A percentile compares a stretch with the other conserved stretches of the same genome.
phyloP scores from a whole-genome alignment of 306 rosid genomes.

The Delonix regia region DNA sequence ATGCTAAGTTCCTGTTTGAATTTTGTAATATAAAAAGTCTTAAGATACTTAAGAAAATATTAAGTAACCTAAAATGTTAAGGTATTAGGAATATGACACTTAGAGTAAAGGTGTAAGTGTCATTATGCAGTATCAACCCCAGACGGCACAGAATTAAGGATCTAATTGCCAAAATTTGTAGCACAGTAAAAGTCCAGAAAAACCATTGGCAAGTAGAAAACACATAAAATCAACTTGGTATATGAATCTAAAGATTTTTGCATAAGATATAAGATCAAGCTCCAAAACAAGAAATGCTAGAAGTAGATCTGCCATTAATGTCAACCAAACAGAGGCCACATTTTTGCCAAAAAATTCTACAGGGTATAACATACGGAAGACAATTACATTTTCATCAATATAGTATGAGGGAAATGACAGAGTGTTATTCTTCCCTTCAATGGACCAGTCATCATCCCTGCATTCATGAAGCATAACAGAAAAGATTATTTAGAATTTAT shows the following conservation, averaged over 20 bases:
- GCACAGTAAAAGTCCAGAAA: constrained; percentile 18
- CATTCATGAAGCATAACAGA: constrained; percentile 46
- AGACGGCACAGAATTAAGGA: constrained; percentile 12
- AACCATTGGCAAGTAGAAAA: constrained; percentile 15
- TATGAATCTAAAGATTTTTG: constrained; percentile 21
- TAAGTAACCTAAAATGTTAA: not conserved
- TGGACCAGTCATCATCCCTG: constrained; percentile 94
- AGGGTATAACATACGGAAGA: constrained; percentile 34
- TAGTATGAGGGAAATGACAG: constrained; percentile 94
- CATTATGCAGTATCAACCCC: not conserved
- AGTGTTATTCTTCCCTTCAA: constrained; percentile 80
- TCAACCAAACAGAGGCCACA: constrained; percentile 22
- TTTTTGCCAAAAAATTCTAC: constrained; percentile 30
- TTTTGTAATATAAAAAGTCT: constrained; percentile 15
- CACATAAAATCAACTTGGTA: constrained; percentile 23
- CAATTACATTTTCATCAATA: constrained; percentile 93
- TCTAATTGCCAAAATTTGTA: constrained; percentile 9
- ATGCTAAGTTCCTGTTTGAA: constrained; percentile 21
- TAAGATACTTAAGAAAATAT: constrained; percentile 27
- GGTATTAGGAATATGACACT: constrained; percentile 11
- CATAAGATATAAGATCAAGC: not conserved
- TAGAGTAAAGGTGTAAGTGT: constrained; percentile 12
- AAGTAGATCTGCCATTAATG: constrained; percentile 32
- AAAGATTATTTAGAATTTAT: constrained; percentile 26
- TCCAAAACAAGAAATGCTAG: constrained; percentile 27